A percentile compares a stretch with the other conserved stretches of the same genome.
Conservation (phyloP, 2,329 filamentous ascomycete species). For the Stemphylium lycopersici region DNA sequence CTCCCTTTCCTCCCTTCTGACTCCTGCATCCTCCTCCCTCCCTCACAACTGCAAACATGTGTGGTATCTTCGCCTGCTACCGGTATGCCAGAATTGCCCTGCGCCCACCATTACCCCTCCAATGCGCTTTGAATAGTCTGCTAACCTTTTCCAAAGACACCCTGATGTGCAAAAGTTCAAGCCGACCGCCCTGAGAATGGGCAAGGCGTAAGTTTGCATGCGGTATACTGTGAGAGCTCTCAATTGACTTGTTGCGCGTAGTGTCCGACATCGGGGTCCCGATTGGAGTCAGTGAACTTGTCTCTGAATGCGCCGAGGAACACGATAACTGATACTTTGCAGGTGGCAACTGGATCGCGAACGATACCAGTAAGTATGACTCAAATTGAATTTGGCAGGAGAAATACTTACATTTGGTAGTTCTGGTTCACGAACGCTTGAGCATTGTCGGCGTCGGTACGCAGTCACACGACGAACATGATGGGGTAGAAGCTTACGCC, state of each 20-base stretch:
- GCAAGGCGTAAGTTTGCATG: conserved; percentile 77
- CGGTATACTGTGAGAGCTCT: background rate
- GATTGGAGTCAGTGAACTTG: conserved; percentile 83
- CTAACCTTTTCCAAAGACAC: conserved; percentile 59
- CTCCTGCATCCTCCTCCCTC: conserved; percentile 12
- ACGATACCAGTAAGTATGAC: conserved; percentile 77
- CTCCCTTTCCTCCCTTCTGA: conserved; percentile 2
- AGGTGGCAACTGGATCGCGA: conserved; percentile 88
- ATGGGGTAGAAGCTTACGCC: conserved; percentile 26
- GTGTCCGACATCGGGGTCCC: conserved; percentile 92
- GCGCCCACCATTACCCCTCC: conserved; percentile 31
- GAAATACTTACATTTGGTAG: conserved; percentile 36
- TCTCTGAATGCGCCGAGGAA: conserved; percentile 35
- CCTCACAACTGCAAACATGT: conserved; percentile 67
- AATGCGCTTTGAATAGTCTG: background rate
- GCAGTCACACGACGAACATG: conserved; percentile 46
- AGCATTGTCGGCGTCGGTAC: conserved; percentile 95
- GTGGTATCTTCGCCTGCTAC: conserved; percentile 96
- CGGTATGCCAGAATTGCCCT: conserved; percentile 58
- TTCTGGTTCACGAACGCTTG: conserved; percentile 95
- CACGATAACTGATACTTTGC: conserved; percentile 43
- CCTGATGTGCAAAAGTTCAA: conserved; percentile 97
- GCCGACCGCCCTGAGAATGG: conserved; percentile 88
- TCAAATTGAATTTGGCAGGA: background rate
- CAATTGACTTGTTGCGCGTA: conserved; percentile 54